Conservation (phyloP, 768 basidiomycete species). For the Galerina marginata region DNA sequence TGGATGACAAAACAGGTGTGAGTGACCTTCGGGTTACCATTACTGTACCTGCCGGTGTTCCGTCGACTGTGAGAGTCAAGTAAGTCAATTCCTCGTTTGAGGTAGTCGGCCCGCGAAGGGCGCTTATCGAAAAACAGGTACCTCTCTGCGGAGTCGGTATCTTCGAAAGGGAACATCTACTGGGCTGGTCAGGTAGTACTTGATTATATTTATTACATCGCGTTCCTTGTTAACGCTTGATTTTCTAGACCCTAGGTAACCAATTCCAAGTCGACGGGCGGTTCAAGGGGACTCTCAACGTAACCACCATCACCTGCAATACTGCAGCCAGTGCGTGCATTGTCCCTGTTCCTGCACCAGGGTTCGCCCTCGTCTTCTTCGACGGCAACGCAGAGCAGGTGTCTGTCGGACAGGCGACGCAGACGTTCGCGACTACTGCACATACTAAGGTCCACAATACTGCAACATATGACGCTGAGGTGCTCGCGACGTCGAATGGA, state of each 20-base stretch:
- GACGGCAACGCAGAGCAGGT: constrained; percentile 24
- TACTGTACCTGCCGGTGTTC: constrained; percentile 50
- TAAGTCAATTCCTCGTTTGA: constrained; percentile 26
- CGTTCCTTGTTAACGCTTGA: too few species aligned
- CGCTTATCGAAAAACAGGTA: constrained; percentile 43
- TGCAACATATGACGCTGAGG: constrained; percentile 54
- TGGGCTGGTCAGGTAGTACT: constrained; percentile 73
- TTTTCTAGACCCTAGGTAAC: constrained; percentile 60
- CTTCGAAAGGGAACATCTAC: constrained; percentile 65
- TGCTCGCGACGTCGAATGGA: constrained; percentile 60
- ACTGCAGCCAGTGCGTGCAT: constrained; percentile 54
- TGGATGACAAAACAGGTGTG: constrained; percentile 60
- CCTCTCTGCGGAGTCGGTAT: constrained; percentile 58
- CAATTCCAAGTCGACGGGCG: constrained; percentile 70
- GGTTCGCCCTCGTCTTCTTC: constrained; percentile 77
- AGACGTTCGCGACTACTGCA: constrained; percentile 62
- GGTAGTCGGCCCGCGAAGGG: not conserved
- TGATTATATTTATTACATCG: not conserved
- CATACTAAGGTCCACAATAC: constrained; percentile 56
- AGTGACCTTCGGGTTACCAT: constrained; percentile 50
- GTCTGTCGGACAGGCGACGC: constrained; percentile 26
- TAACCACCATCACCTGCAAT: constrained; percentile 67
- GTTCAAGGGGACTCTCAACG: constrained; percentile 53
- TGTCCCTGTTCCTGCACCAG: constrained; percentile 72
- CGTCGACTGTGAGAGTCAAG: constrained; percentile 57